Evolutionary conservation across 1,284 basidiomycete species (phyloP), one percentile per base, ranked within the genome.

Genomic region (Trametes sp.): DNA sequence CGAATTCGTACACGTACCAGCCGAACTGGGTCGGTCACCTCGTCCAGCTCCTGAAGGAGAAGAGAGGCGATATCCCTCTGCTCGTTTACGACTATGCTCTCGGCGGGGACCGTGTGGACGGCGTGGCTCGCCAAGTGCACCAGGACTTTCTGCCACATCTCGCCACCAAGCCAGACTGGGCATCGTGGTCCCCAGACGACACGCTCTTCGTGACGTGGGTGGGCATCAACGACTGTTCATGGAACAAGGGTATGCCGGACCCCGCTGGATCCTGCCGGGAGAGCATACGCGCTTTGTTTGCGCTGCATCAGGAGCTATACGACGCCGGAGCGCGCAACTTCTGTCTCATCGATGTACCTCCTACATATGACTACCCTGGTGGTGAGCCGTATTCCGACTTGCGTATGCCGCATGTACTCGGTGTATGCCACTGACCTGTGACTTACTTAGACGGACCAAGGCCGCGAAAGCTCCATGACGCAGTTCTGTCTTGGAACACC

Each of bases 141-240:
- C 28, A 65, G 3, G 59, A 72, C 24, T 83, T 82, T 64, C 66
- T 82, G 1, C 77, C 75, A 5, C 31, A 63, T 38, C 73, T 77
- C 26, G 81, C 76, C 8, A 67, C 70, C 61, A 76, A 73, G 45
- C 79, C 79, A n/a, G 56, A 68, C 2, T 78, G 77, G 75, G 78
- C 77, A 8, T 69, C 73, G 19, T 84, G 81, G 82, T 71, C 69
- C 5, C 64, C 75, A 2, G 66, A 74, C 23, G 75, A 80, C 54
- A 73, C 82, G 0, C 71, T 86, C 0, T 85, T 84, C 65, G 68
- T 84, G 23, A 84, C 81, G 13, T 88, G 84, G 84, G 75, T 87
- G 55, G 87, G 87, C 0, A 86, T 87, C 46, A 87, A 87, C 66
- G 86, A 88, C 70, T 82, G 82, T 72, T 81, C 76, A 79, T 62